Base-by-base conservation (phyloP, 2,329 filamentous ascomycete species). In the Aureobasidium pullulans region DNA sequence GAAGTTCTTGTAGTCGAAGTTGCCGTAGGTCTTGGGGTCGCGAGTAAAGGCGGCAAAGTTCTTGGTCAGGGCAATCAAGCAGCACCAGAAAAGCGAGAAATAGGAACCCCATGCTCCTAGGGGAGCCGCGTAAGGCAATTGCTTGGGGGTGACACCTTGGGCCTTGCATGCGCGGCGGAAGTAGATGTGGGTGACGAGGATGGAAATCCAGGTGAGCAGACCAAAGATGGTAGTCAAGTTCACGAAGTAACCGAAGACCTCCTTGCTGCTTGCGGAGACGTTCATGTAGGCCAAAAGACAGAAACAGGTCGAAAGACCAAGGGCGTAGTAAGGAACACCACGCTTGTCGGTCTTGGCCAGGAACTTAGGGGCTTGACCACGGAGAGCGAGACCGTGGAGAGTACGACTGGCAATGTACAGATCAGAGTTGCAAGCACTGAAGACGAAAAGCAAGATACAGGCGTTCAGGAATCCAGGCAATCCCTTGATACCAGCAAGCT, bases 21-120 rank as follows among this genome's bases (percentile, higher is more conserved):
- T 76, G 57, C 78, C 79, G 60, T 79, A 77, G 65, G 75, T 68
- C 29, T 66, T 70, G 16, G 36, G 62, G 43, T 66, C 72, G 61
- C 71, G 73, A 2, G 83, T 77, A 72, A 94, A 94, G 61, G 87
- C 85, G 59, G 82, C 79, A 73, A 84, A 94, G 78, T 90, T 92
- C 81, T 94, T 95, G 68, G 89, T 93, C 54, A 95, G 69, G 1
- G 87, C 82, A 62, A 94, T 88, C 36, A 94, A 69, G 67, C 81
- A 79, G 74, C 87, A 90, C 74, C 90, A 85, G 68, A 78, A 76
- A 2, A 94, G 78, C 0, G 87, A 87, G 61, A 77, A 76, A 68
- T 84, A 84, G 0, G 86, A 90, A 10, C 89, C 90, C 62, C 71
- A 81, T 39, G 84, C 74, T n/a, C 89, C 88, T 15, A 92, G 79